These are phyloP conservation scores for Nissolia schottii DNA, from an alignment of 306 rosid genomes.

Conservation along the genomic window DNA sequence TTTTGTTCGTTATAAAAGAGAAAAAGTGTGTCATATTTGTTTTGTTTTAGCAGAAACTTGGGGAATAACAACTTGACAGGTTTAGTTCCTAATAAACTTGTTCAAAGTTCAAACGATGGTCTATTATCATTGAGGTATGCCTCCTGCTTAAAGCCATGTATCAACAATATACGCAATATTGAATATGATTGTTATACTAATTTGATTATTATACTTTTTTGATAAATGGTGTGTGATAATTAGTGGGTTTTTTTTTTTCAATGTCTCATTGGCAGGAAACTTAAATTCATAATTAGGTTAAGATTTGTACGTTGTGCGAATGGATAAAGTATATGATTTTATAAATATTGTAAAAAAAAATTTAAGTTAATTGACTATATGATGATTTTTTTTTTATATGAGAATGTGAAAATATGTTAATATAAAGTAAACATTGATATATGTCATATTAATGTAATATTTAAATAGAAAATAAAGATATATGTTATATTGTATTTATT, in stretches of 20 bases:
- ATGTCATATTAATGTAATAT: too few relatives aligned
- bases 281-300: not conserved
- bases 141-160: not conserved
- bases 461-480: too few relatives aligned
- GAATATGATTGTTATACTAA: not conserved
- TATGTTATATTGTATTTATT: too few relatives aligned
- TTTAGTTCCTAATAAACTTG: constrained; percentile 29
- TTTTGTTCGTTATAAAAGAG: not conserved
- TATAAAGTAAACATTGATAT: too few relatives aligned
- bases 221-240: not conserved
- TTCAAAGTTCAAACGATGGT: constrained; percentile 25
- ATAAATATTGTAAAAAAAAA: too few relatives aligned
- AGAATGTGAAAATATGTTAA: too few relatives aligned
- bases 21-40: not conserved
- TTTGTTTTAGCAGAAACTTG: constrained; percentile 42
- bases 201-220: not conserved
- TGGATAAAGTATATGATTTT: too few relatives aligned
- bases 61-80: constrained; percentile 36
- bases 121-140: constrained; percentile 44
- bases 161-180: not conserved
- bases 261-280: not conserved
- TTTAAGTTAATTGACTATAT: too few relatives aligned
- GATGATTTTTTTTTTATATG: too few relatives aligned
- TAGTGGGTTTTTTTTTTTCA: not conserved
- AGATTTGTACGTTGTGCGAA: too few relatives aligned